Base-by-base conservation (phyloP, 2,329 filamentous ascomycete species). In the Camptophora hylomeconis region DNA sequence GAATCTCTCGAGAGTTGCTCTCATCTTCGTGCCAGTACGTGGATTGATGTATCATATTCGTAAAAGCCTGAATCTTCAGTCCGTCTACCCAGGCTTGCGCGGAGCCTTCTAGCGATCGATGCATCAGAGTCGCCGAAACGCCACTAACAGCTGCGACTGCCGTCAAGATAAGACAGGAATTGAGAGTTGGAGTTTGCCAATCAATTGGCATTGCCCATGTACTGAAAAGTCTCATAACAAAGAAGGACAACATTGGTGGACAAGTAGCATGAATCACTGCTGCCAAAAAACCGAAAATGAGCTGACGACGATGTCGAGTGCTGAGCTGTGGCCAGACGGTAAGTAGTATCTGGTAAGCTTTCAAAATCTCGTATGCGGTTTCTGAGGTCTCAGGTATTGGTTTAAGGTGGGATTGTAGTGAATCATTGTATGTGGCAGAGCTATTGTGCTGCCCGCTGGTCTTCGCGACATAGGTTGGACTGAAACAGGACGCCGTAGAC, bases 51-150 rank as follows among this genome's bases (percentile, higher is more conserved):
- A 95, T 60, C 10, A 93, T 72, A 2, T 69, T 66, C 26, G 62
- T 63, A 39, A 92, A 60, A 0, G 80, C 78, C 47, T 75, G 65
- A 2, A 63, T 57, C 2, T 86, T 76, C 7, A 92, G 61, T 0
- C 56, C 54, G 43, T 87, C 74, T 9, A 86, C 65, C 87, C 87
- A 95, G 1, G 65, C 51, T 46, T 92, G 80, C 2, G 72, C 80
- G 8, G 66, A 70, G 15, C 61, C 57, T 39, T 92, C 83, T 5
- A 92, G 63, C 6, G 80, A 54, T 46, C 78, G 86, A 20, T 80
- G 73, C 35, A 75, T 72, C 1, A 65, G 49, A 21, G 76, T 87
- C 0, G 67, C 72, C 9, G 74, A 63, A 2, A 70, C 23, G 0
- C 73, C 78, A 40, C 92, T 82, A 0, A 66, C 46, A 8, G 74